Evolutionary conservation across 495 filamentous ascomycete genomes (phyloP).

Genomic region (Aspergillus carlsbadensis): DNA sequence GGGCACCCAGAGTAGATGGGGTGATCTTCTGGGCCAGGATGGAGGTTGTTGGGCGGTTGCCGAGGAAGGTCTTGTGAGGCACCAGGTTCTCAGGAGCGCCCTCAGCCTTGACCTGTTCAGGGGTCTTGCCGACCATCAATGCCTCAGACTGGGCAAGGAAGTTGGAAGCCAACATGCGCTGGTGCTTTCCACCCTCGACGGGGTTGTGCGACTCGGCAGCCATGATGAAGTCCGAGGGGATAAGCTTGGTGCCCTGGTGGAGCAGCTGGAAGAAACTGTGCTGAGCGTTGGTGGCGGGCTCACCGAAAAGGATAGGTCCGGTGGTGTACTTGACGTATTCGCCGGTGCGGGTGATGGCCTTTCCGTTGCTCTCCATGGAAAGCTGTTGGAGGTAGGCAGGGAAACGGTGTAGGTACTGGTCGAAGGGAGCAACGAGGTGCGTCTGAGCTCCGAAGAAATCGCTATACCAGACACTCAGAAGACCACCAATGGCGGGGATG

Average conservation of each 20-base stretch:
- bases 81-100: conserved; percentile 80
- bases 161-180: conserved; percentile 98
- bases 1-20: conserved; percentile 84
- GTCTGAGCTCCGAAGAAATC: conserved; percentile 98
- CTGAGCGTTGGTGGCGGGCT: conserved; percentile 98
- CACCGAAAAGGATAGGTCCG: conserved; percentile 90
- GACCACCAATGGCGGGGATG: conserved; percentile 87
- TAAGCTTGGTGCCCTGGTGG: conserved; percentile 98
- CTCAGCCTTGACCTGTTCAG: conserved; percentile 85
- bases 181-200: conserved; percentile 84
- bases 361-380: conserved; percentile 99
- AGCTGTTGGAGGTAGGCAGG: conserved; percentile 98
- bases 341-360: conserved; percentile 89
- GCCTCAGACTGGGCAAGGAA: conserved; percentile 98
- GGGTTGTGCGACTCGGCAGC: conserved; percentile 97
- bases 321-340: conserved; percentile 96
- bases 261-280: conserved; percentile 99
- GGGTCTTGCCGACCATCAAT: conserved; percentile 96
- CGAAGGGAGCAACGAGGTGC: conserved; percentile 95
- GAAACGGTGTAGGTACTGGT: conserved; percentile 99
- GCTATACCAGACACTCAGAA: conserved; percentile 97
- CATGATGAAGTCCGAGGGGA: conserved; percentile 96
- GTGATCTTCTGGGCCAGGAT: conserved; percentile 95
- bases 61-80: conserved; percentile 98
- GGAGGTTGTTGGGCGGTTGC: conserved; percentile 93